Evolutionary conservation across 1,284 basidiomycete genomes (phyloP), one percentile per base, ranked within the genome.

Genomic region (Psilocybe mexicana): DNA sequence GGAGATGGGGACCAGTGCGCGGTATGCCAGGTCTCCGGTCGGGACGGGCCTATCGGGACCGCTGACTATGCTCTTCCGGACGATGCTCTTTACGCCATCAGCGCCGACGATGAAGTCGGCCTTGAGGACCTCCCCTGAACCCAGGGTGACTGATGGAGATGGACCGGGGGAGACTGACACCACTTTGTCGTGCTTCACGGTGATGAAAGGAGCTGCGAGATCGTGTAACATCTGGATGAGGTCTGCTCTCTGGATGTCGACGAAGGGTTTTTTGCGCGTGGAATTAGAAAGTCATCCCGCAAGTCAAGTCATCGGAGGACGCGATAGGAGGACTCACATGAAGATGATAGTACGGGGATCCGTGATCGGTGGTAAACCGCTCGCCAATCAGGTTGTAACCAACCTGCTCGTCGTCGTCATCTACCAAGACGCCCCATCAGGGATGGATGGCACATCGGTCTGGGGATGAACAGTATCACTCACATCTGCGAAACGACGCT

Each of bases 1-100:
- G 7, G 72, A 69, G 1, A 80, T 74, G 2, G 79, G 76, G 24
- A 86, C 74, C 28, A 80, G 72, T 11, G 80, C 80, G 50, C 84
- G 74, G 64, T 84, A 85, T 1, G 80, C 83, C 0, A 83, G 79
- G 63, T 86, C 83, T 2, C 83, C 83, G 0, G 83, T 84, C n/a
- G 80, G 70, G 4, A 69, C 67, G 0, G 80, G 70, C 8, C 67
- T 63, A 55, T 78, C 73, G 0, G 68, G 67, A 0, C 65, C 65
- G 0, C 78, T 78, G 6, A 77, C 72, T 33, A 83, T 74, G 24
- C 74, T 68, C 58, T 74, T 65, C 0, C 82, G 73, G 1, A 79
- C 67, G 8, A 71, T 63, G 55, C 75, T 78, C 66, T 79, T 78
- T 43, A 85, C 70, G 3, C 83, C 84, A 59, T 86, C 84, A 2